Evolutionary conservation across 1,284 basidiomycete genomes (phyloP), one percentile per base, ranked within the genome.

Genomic region (Afroboletus lepidellus): DNA sequence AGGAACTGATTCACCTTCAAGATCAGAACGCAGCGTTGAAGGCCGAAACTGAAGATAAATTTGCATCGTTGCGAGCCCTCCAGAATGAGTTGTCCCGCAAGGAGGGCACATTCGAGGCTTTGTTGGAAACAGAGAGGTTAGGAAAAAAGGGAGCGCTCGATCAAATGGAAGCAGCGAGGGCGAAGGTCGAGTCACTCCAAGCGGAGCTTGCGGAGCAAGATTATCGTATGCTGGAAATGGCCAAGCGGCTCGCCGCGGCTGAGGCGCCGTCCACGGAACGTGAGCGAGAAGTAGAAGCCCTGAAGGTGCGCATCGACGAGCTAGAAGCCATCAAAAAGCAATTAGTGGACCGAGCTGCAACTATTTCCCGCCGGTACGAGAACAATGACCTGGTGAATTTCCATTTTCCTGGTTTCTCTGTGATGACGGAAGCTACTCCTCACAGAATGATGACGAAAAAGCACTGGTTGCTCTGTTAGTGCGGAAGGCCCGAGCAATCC

Each of bases 381-480:
- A 62, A 59, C 13, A 70, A 72, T 25, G 66, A 75, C 48, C 54
- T 82, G 71, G 79, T 80, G 56, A 57, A 53, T 57, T 48, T 32
- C 32, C 25, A 41, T 54, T 53, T 41, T 9, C 27, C 37, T 49
- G 16, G 24, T 34, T 50, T 25, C n/a, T 56, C 23, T 44, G 30
- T 21, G 43, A 46, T 60, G 38, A 54, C 41, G 44, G 42, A 44
- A 50, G 48, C 41, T 36, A 24, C 29, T 24, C 48, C 21, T 56
- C 36, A 54, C 51, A 83, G 80, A 75, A 69, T 41, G 73, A 77
- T 39, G 58, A 71, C 16, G 80, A 83, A 60, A 77, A 72, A 58
- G 70, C 64, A 7, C 72, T 83, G 44, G 74, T 78, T 13, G 64
- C 71, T 41, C 63, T 69, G 41, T 57, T 83, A 33, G 70, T 77